Conservation (phyloP, 805 yeast genomes). For the Wickerhamomyces chaumierensis region DNA sequence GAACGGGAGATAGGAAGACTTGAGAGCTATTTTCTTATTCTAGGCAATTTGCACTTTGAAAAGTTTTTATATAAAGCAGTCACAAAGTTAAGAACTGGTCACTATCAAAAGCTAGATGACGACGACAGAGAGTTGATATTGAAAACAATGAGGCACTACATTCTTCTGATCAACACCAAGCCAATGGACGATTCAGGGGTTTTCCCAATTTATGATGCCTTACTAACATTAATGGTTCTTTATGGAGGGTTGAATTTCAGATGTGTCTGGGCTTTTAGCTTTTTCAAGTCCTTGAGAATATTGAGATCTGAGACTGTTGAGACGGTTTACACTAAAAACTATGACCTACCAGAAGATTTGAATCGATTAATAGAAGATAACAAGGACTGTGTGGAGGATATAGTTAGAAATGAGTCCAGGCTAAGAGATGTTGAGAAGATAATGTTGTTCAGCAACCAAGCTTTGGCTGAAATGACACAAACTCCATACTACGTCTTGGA, state of each 20-base stretch:
- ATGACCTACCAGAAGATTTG: background rate
- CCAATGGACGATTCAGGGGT: conserved; percentile 27
- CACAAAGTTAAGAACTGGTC: background rate
- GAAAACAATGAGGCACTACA: background rate
- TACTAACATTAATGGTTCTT: conserved; percentile 31
- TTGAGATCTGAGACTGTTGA: background rate
- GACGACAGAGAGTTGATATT: conserved; percentile 9
- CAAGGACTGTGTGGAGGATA: too few species aligned
- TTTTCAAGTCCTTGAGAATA: conserved; percentile 15
- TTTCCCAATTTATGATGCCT: conserved; percentile 23
- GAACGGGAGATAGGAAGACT: conserved; percentile 6
- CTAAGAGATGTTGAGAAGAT: too few species aligned
- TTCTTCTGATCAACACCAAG: conserved; percentile 3
- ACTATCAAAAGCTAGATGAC: conserved; percentile 7
- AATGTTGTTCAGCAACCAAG: too few species aligned
- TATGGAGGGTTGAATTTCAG: conserved; percentile 34
- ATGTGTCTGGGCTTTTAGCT: conserved; percentile 31
- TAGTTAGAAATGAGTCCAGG: too few species aligned
- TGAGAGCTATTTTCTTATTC: conserved; percentile 5
- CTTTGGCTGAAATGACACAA: too few species aligned
- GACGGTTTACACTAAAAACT: too few species aligned
- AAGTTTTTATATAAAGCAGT: background rate
- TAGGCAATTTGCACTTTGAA: conserved; percentile 8
- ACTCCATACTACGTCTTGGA: too few species aligned
- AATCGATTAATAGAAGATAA: background rate